Percentiles rank a stretch among this genome's conserved stretches.
Evolutionary conservation across 164 flowering plant species (phyloP).

Genomic region (Kalanchoe fedtschenkoi): DNA sequence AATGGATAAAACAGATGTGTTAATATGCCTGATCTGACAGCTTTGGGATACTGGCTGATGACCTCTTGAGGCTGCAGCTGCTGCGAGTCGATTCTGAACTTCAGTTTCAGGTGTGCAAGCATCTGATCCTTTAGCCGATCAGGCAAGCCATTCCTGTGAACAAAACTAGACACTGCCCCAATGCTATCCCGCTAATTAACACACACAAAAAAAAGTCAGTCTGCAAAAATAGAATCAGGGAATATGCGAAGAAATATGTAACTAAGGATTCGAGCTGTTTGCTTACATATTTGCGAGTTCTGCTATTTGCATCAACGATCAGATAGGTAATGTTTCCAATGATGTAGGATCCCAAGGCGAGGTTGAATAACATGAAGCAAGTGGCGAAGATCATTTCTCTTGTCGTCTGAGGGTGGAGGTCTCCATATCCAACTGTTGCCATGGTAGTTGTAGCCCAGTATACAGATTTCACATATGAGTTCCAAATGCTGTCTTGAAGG

Average conservation of each 20-base stretch:
- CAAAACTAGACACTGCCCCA: slow-evolving; percentile 90
- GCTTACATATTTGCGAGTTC: slow-evolving; percentile 83
- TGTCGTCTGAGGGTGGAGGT: slow-evolving; percentile 76
- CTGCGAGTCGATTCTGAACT: slow-evolving; percentile 85
- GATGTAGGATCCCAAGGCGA: slow-evolving; percentile 84
- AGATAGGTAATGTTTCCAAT: slow-evolving; percentile 98
- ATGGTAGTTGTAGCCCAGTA: slow-evolving; percentile 98
- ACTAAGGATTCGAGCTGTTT: no score
- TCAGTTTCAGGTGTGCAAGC: slow-evolving; percentile 87
- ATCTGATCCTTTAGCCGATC: slow-evolving; percentile 75
- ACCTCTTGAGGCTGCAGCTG: slow-evolving; percentile 88
- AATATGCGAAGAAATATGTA: background rate
- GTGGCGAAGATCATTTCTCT: slow-evolving; percentile 82
- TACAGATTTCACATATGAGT: slow-evolving; percentile 66
- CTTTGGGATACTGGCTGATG: slow-evolving; percentile 83
- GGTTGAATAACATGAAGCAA: slow-evolving; percentile 89
- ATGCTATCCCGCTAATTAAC: slow-evolving; percentile 65
- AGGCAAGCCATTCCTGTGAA: slow-evolving; percentile 68
- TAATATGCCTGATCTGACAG: slow-evolving; percentile 84
- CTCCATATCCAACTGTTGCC: slow-evolving; percentile 94
- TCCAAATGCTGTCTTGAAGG: slow-evolving; percentile 38
- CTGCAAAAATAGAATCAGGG: background rate
- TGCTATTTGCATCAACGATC: slow-evolving; percentile 88
- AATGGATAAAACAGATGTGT: slow-evolving; percentile 69
- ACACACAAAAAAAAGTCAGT: background rate